Conservation (phyloP, 768 basidiomycete genomes). For the Trametes maxima region DNA sequence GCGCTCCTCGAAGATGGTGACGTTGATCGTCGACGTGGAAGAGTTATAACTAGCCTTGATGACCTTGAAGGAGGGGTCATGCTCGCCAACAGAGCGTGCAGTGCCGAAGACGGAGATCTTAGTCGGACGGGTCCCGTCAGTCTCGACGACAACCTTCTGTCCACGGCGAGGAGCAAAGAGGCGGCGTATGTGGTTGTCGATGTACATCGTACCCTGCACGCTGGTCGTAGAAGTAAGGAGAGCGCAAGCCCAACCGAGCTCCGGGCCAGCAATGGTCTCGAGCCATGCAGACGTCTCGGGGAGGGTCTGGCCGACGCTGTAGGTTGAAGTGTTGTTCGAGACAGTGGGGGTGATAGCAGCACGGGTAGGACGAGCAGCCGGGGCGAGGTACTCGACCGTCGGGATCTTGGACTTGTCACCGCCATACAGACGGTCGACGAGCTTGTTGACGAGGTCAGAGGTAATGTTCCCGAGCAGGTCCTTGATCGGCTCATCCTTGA, state of each 20-base stretch:
- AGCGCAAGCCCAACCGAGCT: slow-evolving; percentile 85
- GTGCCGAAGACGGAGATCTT: slow-evolving; percentile 74
- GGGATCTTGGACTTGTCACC: slow-evolving; percentile 80
- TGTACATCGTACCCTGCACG: slow-evolving; percentile 82
- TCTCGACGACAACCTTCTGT: slow-evolving; percentile 73
- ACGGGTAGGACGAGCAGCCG: slow-evolving; percentile 35
- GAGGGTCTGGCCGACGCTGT: slow-evolving; percentile 50
- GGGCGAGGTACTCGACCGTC: slow-evolving; percentile 78
- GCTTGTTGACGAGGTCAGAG: slow-evolving; percentile 69
- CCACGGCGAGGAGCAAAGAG: slow-evolving; percentile 79
- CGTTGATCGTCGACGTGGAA: slow-evolving; percentile 56
- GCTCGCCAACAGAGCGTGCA: slow-evolving; percentile 77
- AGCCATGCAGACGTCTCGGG: slow-evolving; percentile 80
- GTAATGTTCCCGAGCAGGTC: slow-evolving; percentile 91
- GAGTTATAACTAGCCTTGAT: slow-evolving; percentile 68
- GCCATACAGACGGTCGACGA: slow-evolving; percentile 76
- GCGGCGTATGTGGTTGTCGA: slow-evolving; percentile 88
- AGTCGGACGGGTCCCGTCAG: slow-evolving; percentile 45
- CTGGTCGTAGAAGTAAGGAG: slow-evolving; percentile 79
- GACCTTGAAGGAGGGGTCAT: slow-evolving; percentile 79
- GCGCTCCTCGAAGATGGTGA: slow-evolving; percentile 86
- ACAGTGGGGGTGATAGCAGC: slow-evolving; percentile 44
- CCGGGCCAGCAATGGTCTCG: slow-evolving; percentile 77
- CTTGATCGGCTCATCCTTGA: slow-evolving; percentile 93
- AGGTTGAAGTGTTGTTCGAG: slow-evolving; percentile 46